phyloP scores from a whole-genome alignment of 164 flowering plant species.

The Litsea cubeba region DNA sequence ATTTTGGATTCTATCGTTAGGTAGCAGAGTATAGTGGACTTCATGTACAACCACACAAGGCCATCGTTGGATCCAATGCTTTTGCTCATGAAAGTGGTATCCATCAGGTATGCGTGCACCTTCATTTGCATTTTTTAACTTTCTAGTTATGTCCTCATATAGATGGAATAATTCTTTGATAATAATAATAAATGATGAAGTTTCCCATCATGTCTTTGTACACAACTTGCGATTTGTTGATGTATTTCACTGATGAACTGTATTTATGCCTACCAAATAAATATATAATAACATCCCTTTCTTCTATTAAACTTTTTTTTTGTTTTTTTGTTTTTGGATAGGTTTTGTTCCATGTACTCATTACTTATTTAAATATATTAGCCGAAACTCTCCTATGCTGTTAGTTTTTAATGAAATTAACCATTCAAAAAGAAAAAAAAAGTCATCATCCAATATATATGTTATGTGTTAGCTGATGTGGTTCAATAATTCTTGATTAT shows the following conservation, averaged over 20 bases:
- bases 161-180: too few species aligned
- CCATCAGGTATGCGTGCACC: constrained; percentile 63
- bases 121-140: background rate
- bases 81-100: constrained; percentile 99
- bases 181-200: too few species aligned
- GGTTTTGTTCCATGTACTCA: too few species aligned
- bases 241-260: background rate
- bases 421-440: too few species aligned
- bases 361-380: too few species aligned
- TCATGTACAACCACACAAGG: constrained; percentile 89
- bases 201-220: background rate
- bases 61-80: constrained; percentile 97
- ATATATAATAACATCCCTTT: background rate
- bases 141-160: background rate
- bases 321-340: too few species aligned
- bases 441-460: too few species aligned
- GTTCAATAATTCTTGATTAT: background rate
- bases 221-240: background rate
- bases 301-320: background rate
- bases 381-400: too few species aligned
- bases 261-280: background rate
- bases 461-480: too few species aligned
- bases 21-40: constrained; percentile 83
- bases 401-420: too few species aligned
- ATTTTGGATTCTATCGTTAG: constrained; percentile 25